These are phyloP conservation scores for Paramecium biaurelia DNA, from an alignment of 73 alveolate genomes.

Conservation along the genomic window DNA sequence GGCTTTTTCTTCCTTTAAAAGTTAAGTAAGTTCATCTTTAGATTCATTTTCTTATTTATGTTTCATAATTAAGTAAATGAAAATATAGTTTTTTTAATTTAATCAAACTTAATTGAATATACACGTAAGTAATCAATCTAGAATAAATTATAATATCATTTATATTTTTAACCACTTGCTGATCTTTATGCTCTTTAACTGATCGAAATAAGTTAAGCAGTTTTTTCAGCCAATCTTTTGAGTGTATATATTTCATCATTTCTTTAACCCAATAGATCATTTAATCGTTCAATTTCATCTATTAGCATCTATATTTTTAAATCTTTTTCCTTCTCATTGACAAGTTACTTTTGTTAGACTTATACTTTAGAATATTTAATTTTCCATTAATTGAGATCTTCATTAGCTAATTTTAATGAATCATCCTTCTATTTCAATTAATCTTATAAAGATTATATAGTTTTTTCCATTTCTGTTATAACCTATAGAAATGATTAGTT, in stretches of 20 bases:
- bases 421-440: not conserved
- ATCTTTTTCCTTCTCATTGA: not conserved
- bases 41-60: not conserved
- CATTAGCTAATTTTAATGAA: not conserved
- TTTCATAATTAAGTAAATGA: not conserved
- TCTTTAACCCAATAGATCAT: not conserved
- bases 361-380: not conserved
- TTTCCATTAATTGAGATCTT: not conserved
- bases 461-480: not conserved
- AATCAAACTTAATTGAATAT: not conserved
- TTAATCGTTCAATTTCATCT: slow-evolving; percentile 9
- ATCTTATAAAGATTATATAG: not conserved
- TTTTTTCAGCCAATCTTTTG: not conserved
- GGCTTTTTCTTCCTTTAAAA: not conserved
- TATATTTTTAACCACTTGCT: not conserved
- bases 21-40: not conserved
- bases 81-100: not conserved
- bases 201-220: not conserved
- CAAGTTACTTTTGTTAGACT: not conserved
- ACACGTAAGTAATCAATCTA: not conserved
- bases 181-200: slow-evolving; percentile 2
- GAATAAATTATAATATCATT: not conserved
- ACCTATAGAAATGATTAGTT: not conserved
- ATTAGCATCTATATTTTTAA: not conserved
- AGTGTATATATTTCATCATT: not conserved